Percentiles rank a stretch among this genome's conserved stretches.
Conservation (phyloP, 352 stramenopile genomes). For the Pythium angustatum region DNA sequence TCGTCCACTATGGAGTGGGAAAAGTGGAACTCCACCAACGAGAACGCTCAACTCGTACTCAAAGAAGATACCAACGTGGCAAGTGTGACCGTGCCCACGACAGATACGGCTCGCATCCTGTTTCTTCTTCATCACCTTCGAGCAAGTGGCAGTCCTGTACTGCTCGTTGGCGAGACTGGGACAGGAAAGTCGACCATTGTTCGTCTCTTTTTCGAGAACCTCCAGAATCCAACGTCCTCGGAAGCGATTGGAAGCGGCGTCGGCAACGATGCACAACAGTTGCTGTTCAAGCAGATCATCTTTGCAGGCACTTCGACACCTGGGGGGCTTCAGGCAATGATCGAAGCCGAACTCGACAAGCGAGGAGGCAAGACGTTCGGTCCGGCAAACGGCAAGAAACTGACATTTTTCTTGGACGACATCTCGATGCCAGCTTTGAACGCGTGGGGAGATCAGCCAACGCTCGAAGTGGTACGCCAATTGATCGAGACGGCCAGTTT, state of each 20-base stretch:
- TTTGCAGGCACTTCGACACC: conserved; percentile 84
- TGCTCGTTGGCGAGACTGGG: conserved; percentile 84
- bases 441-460: conserved; percentile 75
- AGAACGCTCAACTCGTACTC: conserved; percentile 6
- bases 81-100: conserved; percentile 84
- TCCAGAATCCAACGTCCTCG: conserved; percentile 1
- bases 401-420: conserved; percentile 84
- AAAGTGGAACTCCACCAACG: conserved; percentile 50
- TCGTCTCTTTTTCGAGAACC: conserved; percentile 73
- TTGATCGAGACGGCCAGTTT: conserved; percentile 65
- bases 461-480: conserved; percentile 73
- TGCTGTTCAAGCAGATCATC: conserved; percentile 85
- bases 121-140: conserved; percentile 75
- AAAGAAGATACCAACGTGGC: conserved; percentile 67
- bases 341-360: conserved; percentile 80
- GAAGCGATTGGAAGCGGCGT: not conserved
- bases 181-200: conserved; percentile 88
- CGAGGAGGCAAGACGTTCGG: conserved; percentile 81
- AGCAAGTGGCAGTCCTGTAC: conserved; percentile 51
- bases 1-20: conserved; percentile 90
- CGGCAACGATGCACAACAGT: conserved; percentile 35
- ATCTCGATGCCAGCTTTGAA: conserved; percentile 69
- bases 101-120: conserved; percentile 74
- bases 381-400: conserved; percentile 61
- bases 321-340: conserved; percentile 74